A percentile compares a stretch with the other conserved stretches of the same genome.
Conservation (phyloP, 2,329 filamentous ascomycete genomes). For the Eutypella sp. region DNA sequence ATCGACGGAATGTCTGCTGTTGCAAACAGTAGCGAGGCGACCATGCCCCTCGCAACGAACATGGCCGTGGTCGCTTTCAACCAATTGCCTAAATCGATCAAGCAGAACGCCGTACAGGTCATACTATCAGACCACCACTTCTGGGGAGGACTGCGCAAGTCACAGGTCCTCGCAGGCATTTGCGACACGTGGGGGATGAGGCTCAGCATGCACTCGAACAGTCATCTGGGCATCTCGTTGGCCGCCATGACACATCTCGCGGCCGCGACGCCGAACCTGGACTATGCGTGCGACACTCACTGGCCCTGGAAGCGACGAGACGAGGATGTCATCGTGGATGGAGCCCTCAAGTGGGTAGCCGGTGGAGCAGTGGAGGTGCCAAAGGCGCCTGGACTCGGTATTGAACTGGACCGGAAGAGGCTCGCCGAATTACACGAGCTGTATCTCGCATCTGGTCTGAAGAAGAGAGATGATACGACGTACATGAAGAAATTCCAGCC, state of each 20-base stretch:
- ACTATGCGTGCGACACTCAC: conserved; percentile 39
- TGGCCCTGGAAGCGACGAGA: conserved; percentile 40
- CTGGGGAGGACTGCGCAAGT: conserved; percentile 37
- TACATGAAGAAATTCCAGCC: conserved; percentile 32
- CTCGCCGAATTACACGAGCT: conserved; percentile 31
- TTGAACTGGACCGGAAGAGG: conserved; percentile 33
- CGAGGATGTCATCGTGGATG: conserved; percentile 36
- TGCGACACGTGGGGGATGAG: conserved; percentile 35
- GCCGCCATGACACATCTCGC: conserved; percentile 40
- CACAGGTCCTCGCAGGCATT: conserved; percentile 33
- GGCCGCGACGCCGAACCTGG: conserved; percentile 34
- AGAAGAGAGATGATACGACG: conserved; percentile 32
- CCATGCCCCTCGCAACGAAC: conserved; percentile 38
- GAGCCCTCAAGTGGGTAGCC: conserved; percentile 30
- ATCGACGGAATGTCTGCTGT: conserved; percentile 40
- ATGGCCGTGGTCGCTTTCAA: conserved; percentile 38
- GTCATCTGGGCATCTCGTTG: conserved; percentile 36
- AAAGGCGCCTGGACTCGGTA: conserved; percentile 28
- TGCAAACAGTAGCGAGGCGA: conserved; percentile 31
- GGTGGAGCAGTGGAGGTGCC: conserved; percentile 33
- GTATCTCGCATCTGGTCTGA: conserved; percentile 32
- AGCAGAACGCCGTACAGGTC: conserved; percentile 35
- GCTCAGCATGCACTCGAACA: conserved; percentile 40
- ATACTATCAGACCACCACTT: conserved; percentile 38
- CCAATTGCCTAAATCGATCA: conserved; percentile 33